Evolutionary conservation across 495 filamentous ascomycete genomes (phyloP).

Genomic region (Neurospora sp.): DNA sequence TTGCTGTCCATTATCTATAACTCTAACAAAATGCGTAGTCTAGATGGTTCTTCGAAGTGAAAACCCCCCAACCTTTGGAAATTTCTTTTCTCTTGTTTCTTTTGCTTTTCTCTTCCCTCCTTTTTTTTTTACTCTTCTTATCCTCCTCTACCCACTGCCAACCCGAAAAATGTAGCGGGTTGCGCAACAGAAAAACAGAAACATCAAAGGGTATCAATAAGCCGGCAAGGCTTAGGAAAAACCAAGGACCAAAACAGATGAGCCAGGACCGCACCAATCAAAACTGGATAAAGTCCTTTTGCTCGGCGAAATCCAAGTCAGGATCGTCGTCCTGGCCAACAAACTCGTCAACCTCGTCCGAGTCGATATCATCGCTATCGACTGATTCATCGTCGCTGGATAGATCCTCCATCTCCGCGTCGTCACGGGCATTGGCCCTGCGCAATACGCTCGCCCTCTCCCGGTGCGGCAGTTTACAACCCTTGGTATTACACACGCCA

Average conservation of each 20-base stretch:
- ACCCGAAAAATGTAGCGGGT: not conserved
- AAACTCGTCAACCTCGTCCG: constrained; percentile 73
- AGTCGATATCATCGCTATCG: constrained; percentile 81
- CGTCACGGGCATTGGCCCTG: constrained; percentile 23
- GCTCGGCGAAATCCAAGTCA: constrained; percentile 31
- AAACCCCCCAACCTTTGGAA: not conserved
- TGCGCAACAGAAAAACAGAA: not conserved
- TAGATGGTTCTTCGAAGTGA: not conserved
- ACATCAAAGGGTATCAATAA: constrained; percentile 13
- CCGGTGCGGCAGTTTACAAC: constrained; percentile 78
- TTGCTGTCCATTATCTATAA: not conserved
- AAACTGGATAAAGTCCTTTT: constrained; percentile 39
- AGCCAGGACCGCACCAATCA: constrained; percentile 12
- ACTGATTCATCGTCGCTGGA: constrained; percentile 78
- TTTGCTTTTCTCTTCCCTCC: constrained; percentile 1
- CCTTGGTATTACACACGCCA: constrained; percentile 70
- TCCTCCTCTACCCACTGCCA: not conserved
- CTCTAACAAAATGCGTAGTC: not conserved
- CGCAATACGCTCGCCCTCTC: constrained; percentile 66
- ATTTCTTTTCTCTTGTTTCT: not conserved
- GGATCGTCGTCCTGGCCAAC: constrained; percentile 32
- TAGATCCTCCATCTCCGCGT: constrained; percentile 60
- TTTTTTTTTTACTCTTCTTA: not conserved
- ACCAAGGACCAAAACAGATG: not conserved
- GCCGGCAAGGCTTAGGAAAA: constrained; percentile 1